Evolutionary conservation across 208 protist genomes (phyloP).

Genomic region (Acanthamoeba castellanii): DNA sequence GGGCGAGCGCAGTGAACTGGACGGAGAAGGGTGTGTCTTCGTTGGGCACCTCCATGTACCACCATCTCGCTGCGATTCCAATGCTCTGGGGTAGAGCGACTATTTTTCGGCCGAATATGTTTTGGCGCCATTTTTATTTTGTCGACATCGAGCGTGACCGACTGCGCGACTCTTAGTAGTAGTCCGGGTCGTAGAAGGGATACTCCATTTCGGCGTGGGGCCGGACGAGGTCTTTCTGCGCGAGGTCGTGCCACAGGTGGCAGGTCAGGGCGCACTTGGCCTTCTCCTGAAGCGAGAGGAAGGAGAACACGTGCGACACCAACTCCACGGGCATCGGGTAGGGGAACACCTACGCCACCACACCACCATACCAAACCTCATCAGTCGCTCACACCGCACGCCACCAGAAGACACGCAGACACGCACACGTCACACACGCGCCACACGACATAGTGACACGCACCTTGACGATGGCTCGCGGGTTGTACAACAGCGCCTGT

Average conservation of each 20-base stretch:
- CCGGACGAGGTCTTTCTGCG: no score
- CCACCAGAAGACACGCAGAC: no score
- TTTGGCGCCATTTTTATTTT: no score
- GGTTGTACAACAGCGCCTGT: neutral
- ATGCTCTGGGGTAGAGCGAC: no score
- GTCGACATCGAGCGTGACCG: no score
- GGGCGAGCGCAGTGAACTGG: neutral
- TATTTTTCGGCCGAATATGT: no score
- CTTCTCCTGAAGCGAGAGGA: neutral
- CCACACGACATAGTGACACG: neutral
- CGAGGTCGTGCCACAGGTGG: conserved; percentile 25
- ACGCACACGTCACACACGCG: neutral
- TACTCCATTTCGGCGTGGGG: no score
- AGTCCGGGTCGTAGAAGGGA: no score
- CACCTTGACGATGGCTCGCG: neutral
- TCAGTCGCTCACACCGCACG: no score
- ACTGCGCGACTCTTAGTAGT: no score
- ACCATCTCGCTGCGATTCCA: no score
- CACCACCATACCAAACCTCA: neutral
- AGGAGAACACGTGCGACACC: conserved; percentile 6
- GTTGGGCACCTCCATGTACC: neutral
- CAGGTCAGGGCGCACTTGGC: neutral
- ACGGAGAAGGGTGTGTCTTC: neutral
- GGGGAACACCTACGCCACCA: conserved; percentile 13
- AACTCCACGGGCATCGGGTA: neutral